Percentiles rank a stretch among this genome's conserved stretches.
phyloP scores from a whole-genome alignment of 228 moss, liverwort and hornwort genomes.

The Sphagnum fallax region DNA sequence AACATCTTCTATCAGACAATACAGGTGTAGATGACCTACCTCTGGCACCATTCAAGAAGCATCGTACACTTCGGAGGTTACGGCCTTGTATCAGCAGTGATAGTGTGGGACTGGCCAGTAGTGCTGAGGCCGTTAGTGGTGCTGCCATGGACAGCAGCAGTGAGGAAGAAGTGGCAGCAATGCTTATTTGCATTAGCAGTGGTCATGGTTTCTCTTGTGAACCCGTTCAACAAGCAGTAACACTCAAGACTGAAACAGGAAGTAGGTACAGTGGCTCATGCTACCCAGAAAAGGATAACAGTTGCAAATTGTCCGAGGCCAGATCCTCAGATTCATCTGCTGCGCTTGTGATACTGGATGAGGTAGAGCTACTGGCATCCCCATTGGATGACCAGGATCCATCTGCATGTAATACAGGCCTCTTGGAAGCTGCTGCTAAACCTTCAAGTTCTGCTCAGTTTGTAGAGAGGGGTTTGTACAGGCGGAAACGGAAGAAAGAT shows the following conservation, averaged over 20 bases:
- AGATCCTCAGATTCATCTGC: neutral
- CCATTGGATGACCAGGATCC: neutral
- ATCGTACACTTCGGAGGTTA: conserved; percentile 31
- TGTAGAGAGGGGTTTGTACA: conserved; percentile 1
- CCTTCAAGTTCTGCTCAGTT: neutral
- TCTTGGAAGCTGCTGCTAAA: neutral
- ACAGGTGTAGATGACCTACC: conserved; percentile 17
- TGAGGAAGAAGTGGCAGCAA: conserved; percentile 50
- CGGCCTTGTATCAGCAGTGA: conserved; percentile 24
- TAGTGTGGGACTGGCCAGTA: conserved; percentile 13
- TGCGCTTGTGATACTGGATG: neutral
- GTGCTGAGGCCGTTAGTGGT: conserved; percentile 17
- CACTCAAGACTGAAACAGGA: neutral
- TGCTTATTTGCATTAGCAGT: conserved; percentile 45
- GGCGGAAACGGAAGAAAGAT: conserved; percentile 1
- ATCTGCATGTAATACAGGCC: neutral
- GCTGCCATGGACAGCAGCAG: conserved; percentile 36
- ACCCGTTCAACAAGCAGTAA: neutral
- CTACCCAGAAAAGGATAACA: neutral
- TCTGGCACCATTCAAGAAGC: conserved; percentile 29
- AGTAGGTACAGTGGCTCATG: neutral
- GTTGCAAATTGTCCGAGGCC: neutral
- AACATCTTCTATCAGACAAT: neutral
- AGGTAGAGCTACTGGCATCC: neutral
- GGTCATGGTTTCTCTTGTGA: conserved; percentile 12